phyloP scores from a whole-genome alignment of 306 rosid genomes.

The Cicer yamashitae region DNA sequence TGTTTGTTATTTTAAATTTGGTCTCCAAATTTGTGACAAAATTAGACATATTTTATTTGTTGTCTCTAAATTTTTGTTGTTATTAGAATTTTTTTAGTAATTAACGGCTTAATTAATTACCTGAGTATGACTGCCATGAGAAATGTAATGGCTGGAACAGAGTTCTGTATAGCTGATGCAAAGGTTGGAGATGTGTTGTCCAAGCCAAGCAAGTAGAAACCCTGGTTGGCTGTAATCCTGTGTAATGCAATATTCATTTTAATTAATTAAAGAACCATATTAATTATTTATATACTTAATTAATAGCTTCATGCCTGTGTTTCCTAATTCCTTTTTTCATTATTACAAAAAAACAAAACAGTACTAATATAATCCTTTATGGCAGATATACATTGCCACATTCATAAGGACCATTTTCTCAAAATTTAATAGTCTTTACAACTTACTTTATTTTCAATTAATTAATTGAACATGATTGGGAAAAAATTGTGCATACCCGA shows the following conservation, averaged over 20 bases:
- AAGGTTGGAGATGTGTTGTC: slow-evolving; percentile 98
- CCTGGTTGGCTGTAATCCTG: slow-evolving; percentile 98
- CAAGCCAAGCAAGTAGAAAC: slow-evolving; percentile 94
- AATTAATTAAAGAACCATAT: not conserved
- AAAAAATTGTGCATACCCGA: slow-evolving; percentile 66
- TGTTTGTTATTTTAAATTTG: too few relatives aligned
- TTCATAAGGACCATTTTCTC: too few relatives aligned
- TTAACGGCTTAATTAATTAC: slow-evolving; percentile 40
- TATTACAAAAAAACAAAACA: too few relatives aligned
- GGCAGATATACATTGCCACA: too few relatives aligned
- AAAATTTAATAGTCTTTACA: too few relatives aligned
- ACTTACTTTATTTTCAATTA: too few relatives aligned
- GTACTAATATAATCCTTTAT: too few relatives aligned
- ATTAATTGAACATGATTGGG: not conserved
- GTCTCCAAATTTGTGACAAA: too few relatives aligned
- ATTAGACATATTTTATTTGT: too few relatives aligned
- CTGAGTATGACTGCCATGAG: slow-evolving; percentile 92
- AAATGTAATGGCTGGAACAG: slow-evolving; percentile 97
- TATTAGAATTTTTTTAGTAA: not conserved
- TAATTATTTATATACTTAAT: not conserved
- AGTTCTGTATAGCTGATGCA: slow-evolving; percentile 95
- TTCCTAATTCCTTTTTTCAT: too few relatives aligned
- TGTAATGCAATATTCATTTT: slow-evolving; percentile 6
- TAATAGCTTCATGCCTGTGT: not conserved
- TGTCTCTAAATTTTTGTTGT: too few relatives aligned